A percentile compares a stretch with the other conserved stretches of the same genome.
Evolutionary conservation across 176 grass and related monocot genomes (phyloP).

Genomic region (Carex littledalei): DNA sequence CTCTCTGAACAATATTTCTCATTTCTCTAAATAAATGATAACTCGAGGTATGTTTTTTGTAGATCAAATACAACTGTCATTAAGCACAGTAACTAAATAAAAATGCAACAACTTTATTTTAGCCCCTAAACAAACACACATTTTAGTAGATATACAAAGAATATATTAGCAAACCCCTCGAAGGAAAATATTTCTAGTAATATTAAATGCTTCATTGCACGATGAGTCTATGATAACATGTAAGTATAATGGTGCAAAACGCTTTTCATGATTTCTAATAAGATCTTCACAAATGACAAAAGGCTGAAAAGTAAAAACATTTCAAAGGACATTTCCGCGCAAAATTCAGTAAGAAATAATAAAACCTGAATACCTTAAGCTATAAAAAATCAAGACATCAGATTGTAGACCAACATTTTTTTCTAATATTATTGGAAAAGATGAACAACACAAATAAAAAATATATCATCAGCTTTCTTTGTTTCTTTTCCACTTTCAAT

Average conservation of each 20-base stretch:
- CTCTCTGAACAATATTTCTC: too few relatives aligned
- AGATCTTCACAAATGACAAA: not conserved
- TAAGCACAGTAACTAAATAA: not conserved
- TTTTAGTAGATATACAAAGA: too few relatives aligned
- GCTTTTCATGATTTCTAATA: not conserved
- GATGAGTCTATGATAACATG: not conserved
- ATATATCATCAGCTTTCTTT: slow-evolving; percentile 21
- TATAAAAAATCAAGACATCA: not conserved
- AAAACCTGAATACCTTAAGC: not conserved
- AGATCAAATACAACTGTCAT: not conserved
- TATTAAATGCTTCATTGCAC: not conserved
- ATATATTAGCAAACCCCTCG: not conserved
- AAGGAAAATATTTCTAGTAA: not conserved
- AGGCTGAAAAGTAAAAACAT: not conserved
- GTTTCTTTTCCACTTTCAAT: slow-evolving; percentile 16
- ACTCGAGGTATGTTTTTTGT: too few relatives aligned
- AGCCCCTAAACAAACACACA: too few relatives aligned
- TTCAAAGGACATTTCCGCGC: not conserved
- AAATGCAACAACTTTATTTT: too few relatives aligned
- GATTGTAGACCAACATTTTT: not conserved
- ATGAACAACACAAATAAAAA: slow-evolving; percentile 10
- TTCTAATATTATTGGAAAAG: not conserved
- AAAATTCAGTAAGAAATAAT: not conserved
- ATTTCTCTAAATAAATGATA: too few relatives aligned
- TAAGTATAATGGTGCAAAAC: not conserved